Evolutionary conservation across 345 rosid genomes (phyloP), one percentile per base, ranked within the genome.

Genomic region (Eucalyptus brandiana): DNA sequence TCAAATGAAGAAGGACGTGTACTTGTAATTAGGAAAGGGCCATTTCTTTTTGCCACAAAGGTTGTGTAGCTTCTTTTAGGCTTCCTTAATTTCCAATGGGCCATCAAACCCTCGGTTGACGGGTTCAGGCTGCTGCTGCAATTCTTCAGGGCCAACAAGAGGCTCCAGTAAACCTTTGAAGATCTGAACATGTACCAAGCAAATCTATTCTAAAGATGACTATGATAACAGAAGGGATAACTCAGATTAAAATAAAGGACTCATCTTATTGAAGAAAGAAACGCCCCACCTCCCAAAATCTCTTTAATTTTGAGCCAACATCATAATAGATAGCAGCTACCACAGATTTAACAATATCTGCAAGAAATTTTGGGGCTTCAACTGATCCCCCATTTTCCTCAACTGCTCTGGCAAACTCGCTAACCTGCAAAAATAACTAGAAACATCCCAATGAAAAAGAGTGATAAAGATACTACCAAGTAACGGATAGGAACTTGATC

Each of bases 321-420:
- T 97, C 99, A 37, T 95, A 53, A 50, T 92, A 97, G 23, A 97
- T 80, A 12, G 98, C 98, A 86, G 95, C 98, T 2, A 95, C 98
- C 50, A 97, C 34, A 58, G 99, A 94, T 89, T 97, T 98, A 11
- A 96, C 92, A 24, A 96, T 89, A 45, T 97, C 97, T 24, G 98
- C 98, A 11, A 97, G 96, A 88, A 96, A 88, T 92, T 97, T 96
- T 0, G 99, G 98, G 8, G 98, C 99, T 93, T 95, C 95, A 50
- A 96, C 90, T 47, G 92, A 88, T 54, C 97, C 98, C 34, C 97
- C 97, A 87, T 94, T 92, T 92, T 96, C 98, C 40, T 87, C 60
- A 30, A 96, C 96, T 10, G 93, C 94, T 49, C 89, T 92, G 4
- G 92, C 88, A 88, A 97, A 97, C 88, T 94, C 97, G 88, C 47